Evolutionary conservation across 352 stramenopile genomes (phyloP).

Genomic region (Phytophthora cryptogea): DNA sequence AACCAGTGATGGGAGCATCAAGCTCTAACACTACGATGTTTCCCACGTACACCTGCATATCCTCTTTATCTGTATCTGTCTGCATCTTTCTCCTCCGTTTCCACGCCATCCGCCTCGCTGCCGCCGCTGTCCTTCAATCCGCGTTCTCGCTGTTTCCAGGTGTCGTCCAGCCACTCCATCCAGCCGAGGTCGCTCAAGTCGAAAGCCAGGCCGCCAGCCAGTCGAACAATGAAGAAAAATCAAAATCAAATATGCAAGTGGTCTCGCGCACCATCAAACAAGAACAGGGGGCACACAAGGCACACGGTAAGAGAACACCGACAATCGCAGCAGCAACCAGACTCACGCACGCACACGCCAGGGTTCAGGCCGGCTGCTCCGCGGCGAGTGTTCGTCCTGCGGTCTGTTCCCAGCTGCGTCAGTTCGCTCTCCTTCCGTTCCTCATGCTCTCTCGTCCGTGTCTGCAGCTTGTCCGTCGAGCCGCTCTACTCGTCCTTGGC

Average conservation of each 20-base stretch:
- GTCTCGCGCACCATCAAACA: constrained; percentile 43
- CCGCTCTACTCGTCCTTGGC: constrained; percentile 22
- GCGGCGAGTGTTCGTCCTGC: constrained; percentile 24
- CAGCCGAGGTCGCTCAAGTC: constrained; percentile 16
- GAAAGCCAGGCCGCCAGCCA: constrained; percentile 29
- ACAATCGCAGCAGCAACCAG: constrained; percentile 42
- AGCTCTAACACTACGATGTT: constrained; percentile 26
- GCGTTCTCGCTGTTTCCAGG: background rate
- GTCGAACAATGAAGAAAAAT: constrained; percentile 43
- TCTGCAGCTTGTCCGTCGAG: constrained; percentile 14
- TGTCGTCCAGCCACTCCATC: constrained; percentile 6
- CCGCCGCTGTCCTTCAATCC: constrained; percentile 26
- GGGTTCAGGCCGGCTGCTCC: constrained; percentile 24
- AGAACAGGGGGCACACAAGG: constrained; percentile 42
- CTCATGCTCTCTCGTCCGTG: constrained; percentile 21
- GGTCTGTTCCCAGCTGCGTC: constrained; percentile 28
- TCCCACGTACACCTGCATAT: constrained; percentile 3
- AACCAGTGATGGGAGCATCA: constrained; percentile 30
- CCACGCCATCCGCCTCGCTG: constrained; percentile 16
- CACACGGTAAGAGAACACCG: constrained; percentile 45
- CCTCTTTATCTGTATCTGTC: constrained; percentile 7
- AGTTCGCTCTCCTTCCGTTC: constrained; percentile 16
- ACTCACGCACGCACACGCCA: constrained; percentile 42
- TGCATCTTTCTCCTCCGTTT: constrained; percentile 2
- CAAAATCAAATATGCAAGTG: constrained; percentile 41